Percentiles rank a stretch among this genome's conserved stretches.
phyloP scores from a whole-genome alignment of 192 early-diverging fungal genomes.

The Linnemannia schmuckeri region DNA sequence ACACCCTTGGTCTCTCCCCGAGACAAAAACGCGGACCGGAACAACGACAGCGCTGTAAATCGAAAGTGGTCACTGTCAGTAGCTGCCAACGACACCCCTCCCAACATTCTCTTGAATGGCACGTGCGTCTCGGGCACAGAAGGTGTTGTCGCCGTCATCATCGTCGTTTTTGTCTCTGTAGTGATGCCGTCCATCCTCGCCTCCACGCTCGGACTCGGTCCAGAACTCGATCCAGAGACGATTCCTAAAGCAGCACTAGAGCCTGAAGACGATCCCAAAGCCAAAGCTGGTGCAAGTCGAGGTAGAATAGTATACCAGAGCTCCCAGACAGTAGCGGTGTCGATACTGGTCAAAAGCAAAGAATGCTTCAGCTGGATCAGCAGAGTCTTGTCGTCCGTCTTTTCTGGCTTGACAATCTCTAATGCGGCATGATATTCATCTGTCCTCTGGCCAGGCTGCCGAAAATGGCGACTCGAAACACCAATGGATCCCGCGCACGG shows the following conservation, averaged over 20 bases:
- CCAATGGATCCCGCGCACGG: background rate
- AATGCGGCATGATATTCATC: background rate
- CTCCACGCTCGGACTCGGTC: background rate
- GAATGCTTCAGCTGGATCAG: conserved; percentile 46
- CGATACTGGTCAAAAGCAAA: conserved; percentile 17
- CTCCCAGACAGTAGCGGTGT: conserved; percentile 26
- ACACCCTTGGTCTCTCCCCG: conserved; percentile 30
- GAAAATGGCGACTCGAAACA: background rate
- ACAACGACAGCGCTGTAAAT: conserved; percentile 28
- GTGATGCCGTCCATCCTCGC: background rate
- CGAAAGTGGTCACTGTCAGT: conserved; percentile 34
- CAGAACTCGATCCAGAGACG: background rate
- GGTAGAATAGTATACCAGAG: conserved; percentile 33
- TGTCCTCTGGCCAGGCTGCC: background rate
- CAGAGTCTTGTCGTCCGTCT: conserved; percentile 31
- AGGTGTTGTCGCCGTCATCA: background rate
- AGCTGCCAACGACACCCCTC: background rate
- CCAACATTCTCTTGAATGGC: conserved; percentile 24
- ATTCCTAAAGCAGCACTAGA: background rate
- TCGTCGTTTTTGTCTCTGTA: background rate
- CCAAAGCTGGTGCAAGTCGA: background rate
- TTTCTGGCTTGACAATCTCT: conserved; percentile 10
- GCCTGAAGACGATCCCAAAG: background rate
- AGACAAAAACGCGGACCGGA: conserved; percentile 25
- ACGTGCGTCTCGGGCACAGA: conserved; percentile 11